Conservation (phyloP, 345 rosid species). For the Eucalyptus polyanthemos region DNA sequence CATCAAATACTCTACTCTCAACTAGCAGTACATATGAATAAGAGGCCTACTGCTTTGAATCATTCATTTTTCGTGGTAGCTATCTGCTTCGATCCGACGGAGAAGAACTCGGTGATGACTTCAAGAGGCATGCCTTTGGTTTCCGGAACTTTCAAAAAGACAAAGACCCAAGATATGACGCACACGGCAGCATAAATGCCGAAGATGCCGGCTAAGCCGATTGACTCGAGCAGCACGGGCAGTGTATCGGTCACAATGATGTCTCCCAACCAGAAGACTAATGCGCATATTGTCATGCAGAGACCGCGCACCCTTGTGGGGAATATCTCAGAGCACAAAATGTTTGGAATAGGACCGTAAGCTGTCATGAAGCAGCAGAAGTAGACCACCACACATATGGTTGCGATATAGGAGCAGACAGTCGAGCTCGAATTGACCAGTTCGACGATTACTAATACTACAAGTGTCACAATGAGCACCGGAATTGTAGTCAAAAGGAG, state of each 20-base stretch:
- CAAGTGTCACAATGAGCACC: slow-evolving; percentile 48
- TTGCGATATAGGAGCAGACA: slow-evolving; percentile 46
- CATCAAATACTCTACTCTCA: background rate
- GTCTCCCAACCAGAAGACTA: slow-evolving; percentile 74
- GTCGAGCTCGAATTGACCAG: slow-evolving; percentile 29
- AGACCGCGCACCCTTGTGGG: slow-evolving; percentile 94
- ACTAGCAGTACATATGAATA: background rate
- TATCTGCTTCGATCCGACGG: slow-evolving; percentile 68
- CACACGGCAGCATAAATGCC: slow-evolving; percentile 68
- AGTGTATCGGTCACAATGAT: slow-evolving; percentile 76
- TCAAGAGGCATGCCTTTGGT: slow-evolving; percentile 98
- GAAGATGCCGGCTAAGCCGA: slow-evolving; percentile 64
- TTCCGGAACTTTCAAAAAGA: slow-evolving; percentile 85
- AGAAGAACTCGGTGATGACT: slow-evolving; percentile 87
- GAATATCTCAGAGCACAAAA: slow-evolving; percentile 88
- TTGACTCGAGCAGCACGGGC: slow-evolving; percentile 68
- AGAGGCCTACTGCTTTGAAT: background rate
- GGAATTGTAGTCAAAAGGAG: slow-evolving; percentile 73
- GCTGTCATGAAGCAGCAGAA: slow-evolving; percentile 78
- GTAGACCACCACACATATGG: slow-evolving; percentile 65
- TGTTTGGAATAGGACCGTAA: slow-evolving; percentile 88
- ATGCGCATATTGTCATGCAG: slow-evolving; percentile 78
- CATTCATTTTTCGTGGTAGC: slow-evolving; percentile 23
- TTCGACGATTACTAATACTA: slow-evolving; percentile 40
- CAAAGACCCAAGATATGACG: slow-evolving; percentile 60